These are phyloP conservation scores for Calocybe gambosa DNA, from an alignment of 1,284 basidiomycete genomes.

Conservation along the genomic window DNA sequence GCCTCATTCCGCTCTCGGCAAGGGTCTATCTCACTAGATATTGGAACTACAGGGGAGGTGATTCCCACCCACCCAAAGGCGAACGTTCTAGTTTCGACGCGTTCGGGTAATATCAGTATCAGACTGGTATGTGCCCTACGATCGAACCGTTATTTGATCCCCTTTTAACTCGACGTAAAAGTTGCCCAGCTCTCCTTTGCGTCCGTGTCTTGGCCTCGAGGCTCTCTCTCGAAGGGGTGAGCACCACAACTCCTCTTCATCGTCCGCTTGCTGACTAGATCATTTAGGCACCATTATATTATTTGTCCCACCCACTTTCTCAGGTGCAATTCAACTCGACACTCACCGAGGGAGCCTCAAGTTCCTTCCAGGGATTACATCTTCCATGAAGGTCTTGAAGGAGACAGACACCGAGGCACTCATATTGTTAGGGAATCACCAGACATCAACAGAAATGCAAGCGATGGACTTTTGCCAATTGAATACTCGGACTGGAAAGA, in stretches of 20 bases:
- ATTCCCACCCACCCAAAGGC: slow-evolving; percentile 22
- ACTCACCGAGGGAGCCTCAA: slow-evolving; percentile 28
- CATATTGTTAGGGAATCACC: slow-evolving; percentile 30
- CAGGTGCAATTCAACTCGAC: slow-evolving; percentile 33
- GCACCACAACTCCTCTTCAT: background rate
- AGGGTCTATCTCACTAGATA: slow-evolving; percentile 29
- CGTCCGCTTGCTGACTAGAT: slow-evolving; percentile 2
- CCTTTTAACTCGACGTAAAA: slow-evolving; percentile 8
- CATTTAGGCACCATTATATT: slow-evolving; percentile 30
- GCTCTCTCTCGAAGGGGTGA: slow-evolving; percentile 28
- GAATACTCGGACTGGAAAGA: slow-evolving; percentile 26
- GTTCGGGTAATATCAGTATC: slow-evolving; percentile 29
- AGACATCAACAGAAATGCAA: slow-evolving; percentile 14
- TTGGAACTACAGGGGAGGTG: slow-evolving; percentile 29
- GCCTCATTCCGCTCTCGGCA: slow-evolving; percentile 34
- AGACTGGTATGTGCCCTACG: slow-evolving; percentile 26
- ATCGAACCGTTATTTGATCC: background rate
- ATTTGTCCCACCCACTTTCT: slow-evolving; percentile 31
- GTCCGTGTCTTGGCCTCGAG: slow-evolving; percentile 32
- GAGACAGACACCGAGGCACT: slow-evolving; percentile 29
- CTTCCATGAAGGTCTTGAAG: slow-evolving; percentile 29
- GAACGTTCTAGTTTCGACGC: slow-evolving; percentile 28
- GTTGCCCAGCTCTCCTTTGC: slow-evolving; percentile 22
- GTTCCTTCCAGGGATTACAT: slow-evolving; percentile 28
- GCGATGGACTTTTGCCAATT: slow-evolving; percentile 32